Base-by-base conservation (phyloP, 805 yeast species). In the Jamesozyma jinghongensis region DNA sequence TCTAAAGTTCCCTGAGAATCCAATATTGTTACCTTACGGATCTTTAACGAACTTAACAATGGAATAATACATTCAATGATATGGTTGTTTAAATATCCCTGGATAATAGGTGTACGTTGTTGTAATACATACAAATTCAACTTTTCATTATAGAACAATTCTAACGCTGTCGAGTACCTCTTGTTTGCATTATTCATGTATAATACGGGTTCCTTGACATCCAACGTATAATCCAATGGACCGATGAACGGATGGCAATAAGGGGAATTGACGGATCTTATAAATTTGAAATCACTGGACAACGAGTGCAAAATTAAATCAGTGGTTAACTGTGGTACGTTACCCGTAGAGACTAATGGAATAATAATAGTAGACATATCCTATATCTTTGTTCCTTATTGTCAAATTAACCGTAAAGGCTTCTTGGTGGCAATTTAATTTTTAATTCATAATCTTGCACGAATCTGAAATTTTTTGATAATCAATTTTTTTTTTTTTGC, bases 311-410 rank as follows among this genome's bases (percentile, higher is more conserved):
- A 66, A 19, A 90, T 62, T 25, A 88, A 66, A 59, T 88, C 97
- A 5, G 74, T 60, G 0, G 88, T 63, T 37, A 90, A 64, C 58
- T 92, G 98, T 0, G 97, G 94, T 3, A 87, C 81, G 53, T 90
- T 92, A 6, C 95, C 97, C 5, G 85, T 73, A 3, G 96, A 77
- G 0, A 92, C 82, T 0, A 87, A 63, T 0, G 97, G 97, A 1
- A 92, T 32, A 1, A 90, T 37, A 22, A 22, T 22, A 22, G 26
- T 22, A 22, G 26, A 6, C 26, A 22, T n/a, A n/a, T n/a, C n/a
- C n/a, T n/a, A n/a, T n/a, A n/a, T n/a, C n/a, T n/a, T n/a, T n/a
- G n/a, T n/a, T n/a, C n/a, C n/a, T n/a, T n/a, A n/a, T n/a, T n/a
- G n/a, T n/a, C n/a, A n/a, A n/a, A n/a, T n/a, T n/a, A n/a, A n/a